Evolutionary conservation across 176 grass and related monocot species (phyloP).

Genomic region (Paspalum vaginatum): DNA sequence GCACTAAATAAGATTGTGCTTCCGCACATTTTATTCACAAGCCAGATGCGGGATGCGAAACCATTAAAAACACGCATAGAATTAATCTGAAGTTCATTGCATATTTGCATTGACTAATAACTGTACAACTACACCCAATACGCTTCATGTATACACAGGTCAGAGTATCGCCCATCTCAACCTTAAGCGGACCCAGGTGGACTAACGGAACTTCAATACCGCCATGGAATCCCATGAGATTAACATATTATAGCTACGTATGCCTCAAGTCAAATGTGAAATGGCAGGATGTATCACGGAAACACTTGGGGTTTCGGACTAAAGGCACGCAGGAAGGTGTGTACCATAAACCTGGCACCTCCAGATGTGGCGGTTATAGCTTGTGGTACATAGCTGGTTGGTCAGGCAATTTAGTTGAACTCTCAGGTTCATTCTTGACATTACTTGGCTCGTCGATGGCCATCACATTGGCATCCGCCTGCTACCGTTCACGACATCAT

Average conservation of each 20-base stretch:
- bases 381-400: constrained; percentile 39
- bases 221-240: constrained; percentile 6
- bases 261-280: not conserved
- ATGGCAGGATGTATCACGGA: not conserved
- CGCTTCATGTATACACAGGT: constrained; percentile 33
- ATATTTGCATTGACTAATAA: constrained; percentile 31
- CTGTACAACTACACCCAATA: constrained; percentile 17
- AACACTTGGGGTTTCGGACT: not conserved
- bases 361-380: constrained; percentile 11
- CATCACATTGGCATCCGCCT: constrained; percentile 46
- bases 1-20: not conserved
- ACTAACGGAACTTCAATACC: not conserved
- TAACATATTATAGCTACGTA: not conserved
- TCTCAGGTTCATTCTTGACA: constrained; percentile 47
- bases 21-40: not conserved
- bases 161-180: constrained; percentile 21
- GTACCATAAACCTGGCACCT: not conserved
- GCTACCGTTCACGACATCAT: constrained; percentile 25
- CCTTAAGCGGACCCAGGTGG: not conserved
- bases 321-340: constrained; percentile 8
- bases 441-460: constrained; percentile 49
- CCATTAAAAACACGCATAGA: not conserved
- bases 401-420: constrained; percentile 44
- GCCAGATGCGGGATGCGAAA: not conserved
- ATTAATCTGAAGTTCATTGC: not conserved